Evolutionary conservation across 73 alveolate species (phyloP).

Genomic region (Vitrella brassicaformis): DNA sequence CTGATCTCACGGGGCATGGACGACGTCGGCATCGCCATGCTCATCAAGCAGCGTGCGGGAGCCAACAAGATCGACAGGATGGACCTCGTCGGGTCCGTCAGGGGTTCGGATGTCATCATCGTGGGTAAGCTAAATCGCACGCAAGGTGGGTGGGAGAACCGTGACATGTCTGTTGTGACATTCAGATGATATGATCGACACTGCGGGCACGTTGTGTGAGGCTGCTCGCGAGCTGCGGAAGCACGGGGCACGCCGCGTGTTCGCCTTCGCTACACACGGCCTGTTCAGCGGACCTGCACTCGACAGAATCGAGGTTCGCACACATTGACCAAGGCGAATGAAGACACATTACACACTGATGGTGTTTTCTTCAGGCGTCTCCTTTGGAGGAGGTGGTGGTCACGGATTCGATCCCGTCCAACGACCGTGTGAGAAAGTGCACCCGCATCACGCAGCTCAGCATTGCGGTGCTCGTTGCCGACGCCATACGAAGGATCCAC

Average conservation of each 20-base stretch:
- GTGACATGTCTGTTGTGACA: no score
- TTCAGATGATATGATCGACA: slow-evolving; percentile 83
- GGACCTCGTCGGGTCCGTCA: slow-evolving; percentile 63
- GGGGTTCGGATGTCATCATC: slow-evolving; percentile 59
- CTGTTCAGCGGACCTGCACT: slow-evolving; percentile 71
- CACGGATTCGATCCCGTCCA: slow-evolving; percentile 68
- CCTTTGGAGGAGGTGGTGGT: slow-evolving; percentile 65
- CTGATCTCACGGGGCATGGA: slow-evolving; percentile 6
- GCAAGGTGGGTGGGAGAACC: no score
- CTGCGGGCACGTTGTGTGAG: slow-evolving; percentile 83
- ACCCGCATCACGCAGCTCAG: slow-evolving; percentile 3
- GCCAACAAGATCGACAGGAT: slow-evolving; percentile 57
- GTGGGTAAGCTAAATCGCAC: no score
- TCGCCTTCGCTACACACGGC: slow-evolving; percentile 89
- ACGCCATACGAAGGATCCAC: slow-evolving; percentile 64
- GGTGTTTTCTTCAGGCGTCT: no score
- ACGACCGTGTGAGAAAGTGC: slow-evolving; percentile 5
- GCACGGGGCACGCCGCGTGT: slow-evolving; percentile 75
- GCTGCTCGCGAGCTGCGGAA: slow-evolving; percentile 71
- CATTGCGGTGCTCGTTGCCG: slow-evolving; percentile 50
- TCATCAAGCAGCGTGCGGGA: slow-evolving; percentile 60
- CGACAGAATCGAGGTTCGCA: slow-evolving; percentile 52
- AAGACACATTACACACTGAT: no score
- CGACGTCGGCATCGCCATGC: slow-evolving; percentile 59
- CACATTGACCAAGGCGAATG: no score